These are phyloP conservation scores for Monascus ruber DNA, from an alignment of 2,329 filamentous ascomycete species.

Conservation along the genomic window DNA sequence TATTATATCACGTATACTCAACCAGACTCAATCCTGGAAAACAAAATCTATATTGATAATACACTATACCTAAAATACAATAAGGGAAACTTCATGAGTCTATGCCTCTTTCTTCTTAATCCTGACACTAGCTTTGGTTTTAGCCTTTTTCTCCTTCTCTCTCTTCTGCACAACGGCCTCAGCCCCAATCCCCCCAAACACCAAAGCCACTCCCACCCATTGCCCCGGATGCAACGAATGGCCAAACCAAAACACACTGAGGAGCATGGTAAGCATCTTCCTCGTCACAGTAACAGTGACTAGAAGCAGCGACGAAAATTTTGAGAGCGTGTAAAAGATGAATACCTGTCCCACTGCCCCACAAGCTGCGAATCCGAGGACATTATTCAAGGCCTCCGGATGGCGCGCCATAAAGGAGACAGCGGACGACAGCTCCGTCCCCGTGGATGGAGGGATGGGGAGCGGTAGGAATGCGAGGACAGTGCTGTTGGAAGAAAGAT, in stretches of 20 bases:
- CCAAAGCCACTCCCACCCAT: conserved; percentile 81
- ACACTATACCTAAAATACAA: not conserved
- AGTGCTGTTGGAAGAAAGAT: conserved; percentile 56
- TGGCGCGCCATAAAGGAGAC: conserved; percentile 69
- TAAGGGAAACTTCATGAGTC: conserved; percentile 8
- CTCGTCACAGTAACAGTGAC: conserved; percentile 95
- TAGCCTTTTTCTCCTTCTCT: conserved; percentile 61
- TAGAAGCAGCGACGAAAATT: conserved; percentile 81
- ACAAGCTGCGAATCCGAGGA: conserved; percentile 78
- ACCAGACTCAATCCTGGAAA: too few relatives aligned
- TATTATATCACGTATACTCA: too few relatives aligned
- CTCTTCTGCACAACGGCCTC: conserved; percentile 70
- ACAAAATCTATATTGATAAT: too few relatives aligned
- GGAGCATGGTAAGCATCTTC: conserved; percentile 99
- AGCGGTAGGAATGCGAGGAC: conserved; percentile 58
- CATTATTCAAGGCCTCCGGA: conserved; percentile 73
- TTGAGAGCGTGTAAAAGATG: conserved; percentile 90
- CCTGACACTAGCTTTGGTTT: conserved; percentile 52
- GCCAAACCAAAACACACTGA: conserved; percentile 90
- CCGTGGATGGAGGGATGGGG: conserved; percentile 43
- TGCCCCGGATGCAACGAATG: conserved; percentile 80
- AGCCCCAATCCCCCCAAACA: conserved; percentile 90
- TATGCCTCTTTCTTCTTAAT: conserved; percentile 15
- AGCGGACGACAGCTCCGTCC: conserved; percentile 70
- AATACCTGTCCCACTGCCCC: conserved; percentile 93